A percentile compares a stretch with the other conserved stretches of the same genome.
Evolutionary conservation across 2,329 filamentous ascomycete species (phyloP).

Genomic region (Trichophyton schoenleinii): DNA sequence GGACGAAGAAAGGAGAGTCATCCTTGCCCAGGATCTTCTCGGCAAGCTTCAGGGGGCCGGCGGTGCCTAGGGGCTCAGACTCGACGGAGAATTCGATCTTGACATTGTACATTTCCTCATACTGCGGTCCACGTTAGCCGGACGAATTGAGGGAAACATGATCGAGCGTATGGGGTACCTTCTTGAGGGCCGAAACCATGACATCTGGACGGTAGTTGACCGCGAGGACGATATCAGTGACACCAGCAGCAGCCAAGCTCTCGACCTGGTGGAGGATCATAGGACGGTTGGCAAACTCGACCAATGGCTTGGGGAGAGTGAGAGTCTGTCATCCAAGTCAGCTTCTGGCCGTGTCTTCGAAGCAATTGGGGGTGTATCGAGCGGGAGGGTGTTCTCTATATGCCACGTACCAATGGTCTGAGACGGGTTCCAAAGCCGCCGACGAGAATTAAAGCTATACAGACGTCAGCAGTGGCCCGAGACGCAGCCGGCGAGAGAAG

Average conservation of each 20-base stretch:
- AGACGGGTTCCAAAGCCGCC: slow-evolving; percentile 97
- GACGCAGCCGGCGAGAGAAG: not conserved
- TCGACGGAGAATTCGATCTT: slow-evolving; percentile 97
- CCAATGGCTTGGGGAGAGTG: slow-evolving; percentile 90
- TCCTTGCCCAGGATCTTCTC: slow-evolving; percentile 88
- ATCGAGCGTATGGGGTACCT: slow-evolving; percentile 41
- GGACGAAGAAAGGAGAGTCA: slow-evolving; percentile 88
- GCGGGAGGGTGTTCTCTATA: slow-evolving; percentile 6
- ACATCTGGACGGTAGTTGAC: slow-evolving; percentile 98
- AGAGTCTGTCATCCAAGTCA: slow-evolving; percentile 54
- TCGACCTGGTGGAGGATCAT: slow-evolving; percentile 99
- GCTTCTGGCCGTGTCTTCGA: not conserved
- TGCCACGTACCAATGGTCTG: slow-evolving; percentile 67
- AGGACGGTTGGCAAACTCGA: slow-evolving; percentile 97
- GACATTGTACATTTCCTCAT: slow-evolving; percentile 83
- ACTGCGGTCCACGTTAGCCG: slow-evolving; percentile 39
- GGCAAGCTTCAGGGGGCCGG: slow-evolving; percentile 87
- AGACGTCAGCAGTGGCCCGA: slow-evolving; percentile 13
- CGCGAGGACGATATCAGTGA: slow-evolving; percentile 93
- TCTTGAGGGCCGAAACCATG: slow-evolving; percentile 86
- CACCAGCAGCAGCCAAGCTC: slow-evolving; percentile 80
- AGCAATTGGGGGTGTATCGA: not conserved
- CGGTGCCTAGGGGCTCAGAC: slow-evolving; percentile 86
- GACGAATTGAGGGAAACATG: no score
- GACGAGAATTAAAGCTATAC: slow-evolving; percentile 87